Evolutionary conservation across 768 basidiomycete species (phyloP).

Genomic region (Auriscalpium microsporum): DNA sequence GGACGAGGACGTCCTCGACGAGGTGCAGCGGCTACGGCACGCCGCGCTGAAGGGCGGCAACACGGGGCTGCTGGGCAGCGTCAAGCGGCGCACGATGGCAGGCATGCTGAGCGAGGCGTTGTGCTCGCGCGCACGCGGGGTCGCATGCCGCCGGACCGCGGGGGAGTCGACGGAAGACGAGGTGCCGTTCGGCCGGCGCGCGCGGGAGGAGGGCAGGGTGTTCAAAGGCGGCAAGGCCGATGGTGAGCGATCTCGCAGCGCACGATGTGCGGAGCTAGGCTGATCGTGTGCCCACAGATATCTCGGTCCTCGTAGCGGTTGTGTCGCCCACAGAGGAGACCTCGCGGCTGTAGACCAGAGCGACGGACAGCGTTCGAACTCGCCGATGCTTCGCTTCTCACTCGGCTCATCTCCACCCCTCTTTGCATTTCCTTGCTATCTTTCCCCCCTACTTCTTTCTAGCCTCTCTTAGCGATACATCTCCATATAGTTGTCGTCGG

Average conservation of each 20-base stretch:
- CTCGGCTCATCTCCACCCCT: too few species aligned
- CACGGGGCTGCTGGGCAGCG: constrained; percentile 17
- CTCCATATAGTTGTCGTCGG: too few species aligned
- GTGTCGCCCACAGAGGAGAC: constrained; percentile 37
- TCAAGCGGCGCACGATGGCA: constrained; percentile 49
- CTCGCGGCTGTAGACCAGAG: background rate
- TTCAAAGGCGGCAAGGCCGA: constrained; percentile 83
- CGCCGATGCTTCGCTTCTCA: too few species aligned
- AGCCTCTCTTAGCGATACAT: too few species aligned
- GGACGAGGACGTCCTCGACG: constrained; percentile 83
- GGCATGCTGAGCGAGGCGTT: constrained; percentile 72
- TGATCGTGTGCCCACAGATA: constrained; percentile 33
- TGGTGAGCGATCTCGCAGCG: constrained; percentile 37
- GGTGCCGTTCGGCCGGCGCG: constrained; percentile 79
- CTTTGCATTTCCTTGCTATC: too few species aligned
- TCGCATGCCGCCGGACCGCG: constrained; percentile 20
- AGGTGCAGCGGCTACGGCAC: constrained; percentile 52
- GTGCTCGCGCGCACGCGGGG: constrained; percentile 66
- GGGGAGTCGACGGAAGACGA: constrained; percentile 30
- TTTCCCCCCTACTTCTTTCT: too few species aligned
- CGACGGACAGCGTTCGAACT: too few species aligned
- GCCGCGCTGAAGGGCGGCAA: constrained; percentile 8
- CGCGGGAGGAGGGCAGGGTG: constrained; percentile 59
- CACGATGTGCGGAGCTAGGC: background rate
- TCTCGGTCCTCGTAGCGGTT: constrained; percentile 58